phyloP scores from a whole-genome alignment of 768 basidiomycete genomes.

The Collybia sp. region DNA sequence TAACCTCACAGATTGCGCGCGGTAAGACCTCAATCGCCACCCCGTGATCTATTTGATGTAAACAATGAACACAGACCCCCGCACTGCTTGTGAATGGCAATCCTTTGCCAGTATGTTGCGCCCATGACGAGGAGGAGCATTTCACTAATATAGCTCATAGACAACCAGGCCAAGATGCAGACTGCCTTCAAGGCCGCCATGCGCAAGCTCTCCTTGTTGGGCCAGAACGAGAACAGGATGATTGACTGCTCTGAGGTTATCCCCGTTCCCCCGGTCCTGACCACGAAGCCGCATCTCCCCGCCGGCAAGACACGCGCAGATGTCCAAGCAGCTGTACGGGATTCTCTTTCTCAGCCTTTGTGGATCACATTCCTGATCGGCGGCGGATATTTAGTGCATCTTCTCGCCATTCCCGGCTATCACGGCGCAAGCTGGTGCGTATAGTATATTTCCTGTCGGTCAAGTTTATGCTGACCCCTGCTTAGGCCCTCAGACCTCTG shows the following conservation, averaged over 20 bases:
- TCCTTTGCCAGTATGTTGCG: constrained; percentile 1
- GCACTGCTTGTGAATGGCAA: not conserved
- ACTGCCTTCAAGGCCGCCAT: constrained; percentile 23
- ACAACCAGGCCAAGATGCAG: constrained; percentile 15
- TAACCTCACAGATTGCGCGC: too few relatives aligned
- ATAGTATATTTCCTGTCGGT: too few relatives aligned
- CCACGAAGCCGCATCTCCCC: constrained; percentile 13
- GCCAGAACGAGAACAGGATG: constrained; percentile 17
- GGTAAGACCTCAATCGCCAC: too few relatives aligned
- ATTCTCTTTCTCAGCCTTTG: too few relatives aligned
- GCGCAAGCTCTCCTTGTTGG: constrained; percentile 25
- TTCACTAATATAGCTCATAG: constrained; percentile 4
- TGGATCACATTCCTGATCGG: too few relatives aligned
- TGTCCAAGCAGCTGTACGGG: too few relatives aligned
- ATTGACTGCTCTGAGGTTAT: constrained; percentile 35
- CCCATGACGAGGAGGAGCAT: not conserved
- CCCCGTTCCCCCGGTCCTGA: constrained; percentile 14
- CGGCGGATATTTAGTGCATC: too few relatives aligned
- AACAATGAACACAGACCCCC: not conserved
- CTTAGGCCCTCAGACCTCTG: too few relatives aligned
- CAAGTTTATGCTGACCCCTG: too few relatives aligned
- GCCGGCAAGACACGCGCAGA: constrained; percentile 1
- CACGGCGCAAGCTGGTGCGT: too few relatives aligned
- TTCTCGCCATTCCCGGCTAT: too few relatives aligned
- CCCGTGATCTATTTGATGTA: not conserved